Evolutionary conservation across 2,329 filamentous ascomycete genomes (phyloP).

Genomic region (Phialocephala subalpina): DNA sequence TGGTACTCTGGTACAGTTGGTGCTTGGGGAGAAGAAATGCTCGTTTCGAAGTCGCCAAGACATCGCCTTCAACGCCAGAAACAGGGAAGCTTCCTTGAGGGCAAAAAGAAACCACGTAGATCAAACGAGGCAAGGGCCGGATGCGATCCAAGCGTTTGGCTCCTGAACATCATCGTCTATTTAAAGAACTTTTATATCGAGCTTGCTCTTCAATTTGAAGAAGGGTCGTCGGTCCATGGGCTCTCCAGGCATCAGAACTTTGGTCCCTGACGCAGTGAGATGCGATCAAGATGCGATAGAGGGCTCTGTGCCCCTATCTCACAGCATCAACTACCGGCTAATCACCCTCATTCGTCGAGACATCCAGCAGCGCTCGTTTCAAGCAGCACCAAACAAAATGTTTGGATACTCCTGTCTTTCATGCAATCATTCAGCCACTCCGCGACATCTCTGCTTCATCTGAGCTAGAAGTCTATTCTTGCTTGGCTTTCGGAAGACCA

Average conservation of each 20-base stretch:
- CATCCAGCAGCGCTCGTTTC: neutral
- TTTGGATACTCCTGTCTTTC: neutral
- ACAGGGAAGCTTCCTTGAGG: neutral
- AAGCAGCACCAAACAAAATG: slow-evolving; percentile 2
- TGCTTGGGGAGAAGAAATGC: neutral
- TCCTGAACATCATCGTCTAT: slow-evolving; percentile 1
- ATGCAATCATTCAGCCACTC: slow-evolving; percentile 6
- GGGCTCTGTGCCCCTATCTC: neutral
- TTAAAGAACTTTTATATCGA: neutral
- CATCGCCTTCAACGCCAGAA: slow-evolving; percentile 10
- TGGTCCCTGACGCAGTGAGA: neutral
- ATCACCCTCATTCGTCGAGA: neutral
- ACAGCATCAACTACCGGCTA: neutral
- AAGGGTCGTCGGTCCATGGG: neutral
- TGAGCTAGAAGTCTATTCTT: neutral
- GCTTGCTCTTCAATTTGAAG: neutral
- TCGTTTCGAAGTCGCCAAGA: slow-evolving; percentile 4
- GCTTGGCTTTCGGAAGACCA: neutral
- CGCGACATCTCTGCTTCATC: neutral
- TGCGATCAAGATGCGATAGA: slow-evolving; percentile 1
- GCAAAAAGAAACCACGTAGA: neutral
- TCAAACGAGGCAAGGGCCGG: slow-evolving; percentile 2
- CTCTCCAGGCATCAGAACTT: neutral
- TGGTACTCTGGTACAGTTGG: neutral
- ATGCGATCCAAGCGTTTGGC: slow-evolving; percentile 3